Evolutionary conservation across 805 yeast genomes (phyloP), one percentile per base, ranked within the genome.

Genomic region (Grigorovia jiainica): DNA sequence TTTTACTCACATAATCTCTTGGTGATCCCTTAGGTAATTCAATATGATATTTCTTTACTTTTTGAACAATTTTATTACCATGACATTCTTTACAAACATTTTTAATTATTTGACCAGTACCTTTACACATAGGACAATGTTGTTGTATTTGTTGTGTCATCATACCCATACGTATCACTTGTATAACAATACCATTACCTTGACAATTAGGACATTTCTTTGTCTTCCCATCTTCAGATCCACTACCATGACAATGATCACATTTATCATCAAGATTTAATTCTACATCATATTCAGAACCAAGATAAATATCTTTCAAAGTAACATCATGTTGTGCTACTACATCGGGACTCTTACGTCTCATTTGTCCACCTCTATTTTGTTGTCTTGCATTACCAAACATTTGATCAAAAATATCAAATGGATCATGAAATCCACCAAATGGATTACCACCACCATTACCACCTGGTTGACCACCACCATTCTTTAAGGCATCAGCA

Each of bases 141-240:
- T 78, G 73, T 58, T 85, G 90, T 51, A 89, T 71, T 47, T 80
- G 83, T 63, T 92, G 97, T 47, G 85, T 67, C 87, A 92, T 85
- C 7, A 94, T 95, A 0, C 86, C 97, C 49, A 90, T 63, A 58
- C 89, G 95, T 45, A 82, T 70, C 39, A 76, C 71, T 42, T 80
- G 73, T 7, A 79, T 58, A 31, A 75, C 62, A 18, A 80, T 68
- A 21, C 98, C 98, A 20, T 65, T 63, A 5, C 98, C 98, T 10
- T 69, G 60, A 67, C 98, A 92, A 39, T 64, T 65, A 1, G 61
- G 48, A 68, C 98, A 92, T 27, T 58, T 62, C 41, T 78, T 80
- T 8, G 68, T 70, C 52, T 78, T 61, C 10, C 90, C 87, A 61
- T 89, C 97, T 37, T 77, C 74, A 1, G 92, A 78, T 1, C 98